Percentiles rank a stretch among this genome's conserved stretches.
Conservation (phyloP, 495 filamentous ascomycete genomes). For the Trichoderma erinaceum region DNA sequence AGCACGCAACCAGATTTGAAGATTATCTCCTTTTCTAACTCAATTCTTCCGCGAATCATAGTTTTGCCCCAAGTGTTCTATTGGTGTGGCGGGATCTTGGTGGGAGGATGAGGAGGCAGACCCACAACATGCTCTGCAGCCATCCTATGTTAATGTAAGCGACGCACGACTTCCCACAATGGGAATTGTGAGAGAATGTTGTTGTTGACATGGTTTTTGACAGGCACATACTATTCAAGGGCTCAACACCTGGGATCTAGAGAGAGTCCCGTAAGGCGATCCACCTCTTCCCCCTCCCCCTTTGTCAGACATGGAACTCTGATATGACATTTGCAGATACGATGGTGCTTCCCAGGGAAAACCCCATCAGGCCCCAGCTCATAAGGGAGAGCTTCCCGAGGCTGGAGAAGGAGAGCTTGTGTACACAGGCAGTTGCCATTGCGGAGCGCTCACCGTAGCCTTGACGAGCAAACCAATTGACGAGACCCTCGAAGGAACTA, state of each 20-base stretch:
- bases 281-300: not conserved
- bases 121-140: conserved; percentile 16
- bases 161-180: too few relatives aligned
- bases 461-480: conserved; percentile 33
- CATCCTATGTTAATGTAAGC: conserved; percentile 18
- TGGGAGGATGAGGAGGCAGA: not conserved
- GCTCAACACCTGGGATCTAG: conserved; percentile 31
- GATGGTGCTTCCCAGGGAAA: conserved; percentile 30
- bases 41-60: conserved; percentile 20
- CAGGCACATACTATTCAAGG: conserved; percentile 28
- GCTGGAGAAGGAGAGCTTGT: conserved; percentile 31
- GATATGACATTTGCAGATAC: conserved; percentile 23
- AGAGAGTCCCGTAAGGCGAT: conserved; percentile 25
- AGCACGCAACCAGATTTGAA: not conserved
- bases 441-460: conserved; percentile 40
- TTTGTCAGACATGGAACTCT: not conserved
- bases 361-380: conserved; percentile 29
- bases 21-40: not conserved
- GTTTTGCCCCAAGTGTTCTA: conserved; percentile 42
- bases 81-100: conserved; percentile 17
- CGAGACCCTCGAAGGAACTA: conserved; percentile 22
- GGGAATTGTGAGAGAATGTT: not conserved
- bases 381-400: conserved; percentile 35
- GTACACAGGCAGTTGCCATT: conserved; percentile 49
- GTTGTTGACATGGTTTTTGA: not conserved